phyloP scores from a whole-genome alignment of 257 asterid species.

The Rubia yunnanensis region DNA sequence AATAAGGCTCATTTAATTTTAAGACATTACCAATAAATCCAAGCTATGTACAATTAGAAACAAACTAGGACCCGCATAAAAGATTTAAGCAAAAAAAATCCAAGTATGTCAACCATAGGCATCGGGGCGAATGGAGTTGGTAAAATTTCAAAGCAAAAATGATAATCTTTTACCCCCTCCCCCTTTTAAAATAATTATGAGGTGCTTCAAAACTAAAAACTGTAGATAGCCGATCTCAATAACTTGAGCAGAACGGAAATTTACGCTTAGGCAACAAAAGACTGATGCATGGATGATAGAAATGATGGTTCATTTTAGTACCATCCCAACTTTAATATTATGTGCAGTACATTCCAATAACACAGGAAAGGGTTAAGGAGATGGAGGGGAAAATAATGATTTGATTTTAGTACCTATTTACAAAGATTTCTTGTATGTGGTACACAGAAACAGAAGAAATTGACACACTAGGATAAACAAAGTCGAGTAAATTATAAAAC shows the following conservation, averaged over 20 bases:
- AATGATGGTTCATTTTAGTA: neutral
- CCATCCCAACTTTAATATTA: neutral
- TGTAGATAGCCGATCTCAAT: neutral
- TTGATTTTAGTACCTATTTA: neutral
- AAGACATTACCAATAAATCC: too few species aligned
- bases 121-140: neutral
- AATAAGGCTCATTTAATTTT: too few species aligned
- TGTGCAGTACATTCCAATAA: neutral
- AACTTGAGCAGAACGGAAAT: neutral
- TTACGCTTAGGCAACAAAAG: neutral
- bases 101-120: neutral
- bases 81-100: neutral
- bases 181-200: neutral
- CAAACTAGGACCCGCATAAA: neutral
- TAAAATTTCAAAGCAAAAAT: neutral
- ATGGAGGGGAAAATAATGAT: neutral
- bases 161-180: neutral
- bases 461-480: neutral
- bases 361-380: neutral
- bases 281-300: neutral
- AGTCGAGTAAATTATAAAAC: neutral
- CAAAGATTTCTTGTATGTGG: neutral
- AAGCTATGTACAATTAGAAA: too few species aligned
- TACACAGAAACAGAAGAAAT: neutral
- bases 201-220: neutral